phyloP scores from a whole-genome alignment of 805 yeast species.

The Ogataea populi-albae region DNA sequence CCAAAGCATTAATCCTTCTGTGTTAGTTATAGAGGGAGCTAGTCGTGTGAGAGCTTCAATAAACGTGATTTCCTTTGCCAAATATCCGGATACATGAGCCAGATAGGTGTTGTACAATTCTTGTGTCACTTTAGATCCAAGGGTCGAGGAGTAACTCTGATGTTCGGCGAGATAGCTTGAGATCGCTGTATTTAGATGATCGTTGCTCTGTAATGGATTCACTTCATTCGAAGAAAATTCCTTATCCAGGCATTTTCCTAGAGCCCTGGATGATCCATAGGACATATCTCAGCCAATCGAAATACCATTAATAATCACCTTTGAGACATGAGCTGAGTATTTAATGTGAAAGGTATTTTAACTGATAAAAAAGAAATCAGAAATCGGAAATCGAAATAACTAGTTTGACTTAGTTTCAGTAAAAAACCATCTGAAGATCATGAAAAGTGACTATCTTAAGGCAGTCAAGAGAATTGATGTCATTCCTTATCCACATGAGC shows the following conservation, averaged over 20 bases:
- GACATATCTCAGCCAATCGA: slow-evolving; percentile 3
- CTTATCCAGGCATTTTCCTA: slow-evolving; percentile 13
- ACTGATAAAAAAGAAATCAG: no score
- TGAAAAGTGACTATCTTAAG: slow-evolving; percentile 21
- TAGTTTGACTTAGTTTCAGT: no score
- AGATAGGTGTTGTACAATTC: slow-evolving; percentile 37
- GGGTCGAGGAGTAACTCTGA: slow-evolving; percentile 32
- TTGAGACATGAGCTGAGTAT: no score
- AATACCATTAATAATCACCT: no score
- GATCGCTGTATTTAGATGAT: slow-evolving; percentile 3
- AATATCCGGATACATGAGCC: slow-evolving; percentile 29
- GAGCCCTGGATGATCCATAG: slow-evolving; percentile 13
- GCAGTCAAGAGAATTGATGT: slow-evolving; percentile 31
- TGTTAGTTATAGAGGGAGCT: slow-evolving; percentile 31
- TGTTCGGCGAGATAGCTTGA: slow-evolving; percentile 29
- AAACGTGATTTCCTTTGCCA: slow-evolving; percentile 37
- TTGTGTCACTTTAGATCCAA: slow-evolving; percentile 33
- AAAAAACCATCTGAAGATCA: no score
- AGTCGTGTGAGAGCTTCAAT: slow-evolving; percentile 37
- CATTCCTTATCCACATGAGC: slow-evolving; percentile 30
- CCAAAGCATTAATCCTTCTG: slow-evolving; percentile 44
- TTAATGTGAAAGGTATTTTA: no score
- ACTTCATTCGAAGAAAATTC: slow-evolving; percentile 5
- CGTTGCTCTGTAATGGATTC: slow-evolving; percentile 1
- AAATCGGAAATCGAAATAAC: no score